These are phyloP conservation scores for Aphanoascus verrucosus DNA, from an alignment of 2,329 filamentous ascomycete species.

Conservation along the genomic window DNA sequence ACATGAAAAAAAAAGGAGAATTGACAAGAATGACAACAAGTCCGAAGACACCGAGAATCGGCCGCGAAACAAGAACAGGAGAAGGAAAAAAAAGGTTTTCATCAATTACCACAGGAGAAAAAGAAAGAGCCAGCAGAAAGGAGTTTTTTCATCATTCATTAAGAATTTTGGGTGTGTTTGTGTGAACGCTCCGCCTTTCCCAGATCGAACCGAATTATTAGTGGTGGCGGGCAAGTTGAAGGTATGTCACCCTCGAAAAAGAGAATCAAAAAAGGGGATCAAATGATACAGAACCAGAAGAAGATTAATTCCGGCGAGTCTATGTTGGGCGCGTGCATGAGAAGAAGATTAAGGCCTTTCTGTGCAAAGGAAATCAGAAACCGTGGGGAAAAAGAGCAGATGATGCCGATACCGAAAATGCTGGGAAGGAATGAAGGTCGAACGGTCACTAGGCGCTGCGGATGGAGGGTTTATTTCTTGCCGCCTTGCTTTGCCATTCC, in stretches of 20 bases:
- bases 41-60: no score
- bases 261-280: not conserved
- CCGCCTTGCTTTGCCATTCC: constrained; percentile 26
- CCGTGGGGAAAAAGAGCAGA: not conserved
- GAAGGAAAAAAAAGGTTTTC: no score
- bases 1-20: no score
- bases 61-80: no score
- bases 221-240: not conserved
- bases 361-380: not conserved
- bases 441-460: not conserved
- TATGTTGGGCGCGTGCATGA: not conserved
- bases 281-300: constrained; percentile 1
- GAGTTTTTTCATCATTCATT: not conserved
- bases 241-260: not conserved
- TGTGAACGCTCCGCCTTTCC: not conserved
- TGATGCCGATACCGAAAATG: not conserved
- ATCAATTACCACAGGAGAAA: not conserved
- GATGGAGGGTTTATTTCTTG: constrained; percentile 18
- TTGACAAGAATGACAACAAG: no score
- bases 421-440: not conserved
- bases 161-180: not conserved
- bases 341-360: not conserved
- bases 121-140: not conserved
- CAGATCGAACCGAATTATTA: not conserved
- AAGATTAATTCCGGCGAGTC: not conserved